A percentile compares a stretch with the other conserved stretches of the same genome.
phyloP scores from a whole-genome alignment of 1,284 basidiomycete genomes.

The Cystobasidium sp. region DNA sequence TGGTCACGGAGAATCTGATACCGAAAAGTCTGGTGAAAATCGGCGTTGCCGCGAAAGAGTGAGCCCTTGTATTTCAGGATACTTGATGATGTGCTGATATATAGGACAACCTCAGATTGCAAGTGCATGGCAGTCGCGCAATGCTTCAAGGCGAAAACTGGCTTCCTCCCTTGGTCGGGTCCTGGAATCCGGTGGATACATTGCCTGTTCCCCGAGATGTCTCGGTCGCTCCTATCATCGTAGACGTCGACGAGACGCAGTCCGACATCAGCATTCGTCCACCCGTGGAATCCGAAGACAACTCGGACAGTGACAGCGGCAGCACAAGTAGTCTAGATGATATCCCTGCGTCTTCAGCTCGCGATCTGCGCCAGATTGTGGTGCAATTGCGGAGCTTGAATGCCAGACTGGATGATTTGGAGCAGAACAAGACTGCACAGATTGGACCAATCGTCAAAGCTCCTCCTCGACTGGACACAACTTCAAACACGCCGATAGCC shows the following conservation, averaged over 20 bases:
- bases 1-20: slow-evolving; percentile 50
- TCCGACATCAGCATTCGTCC: slow-evolving; percentile 17
- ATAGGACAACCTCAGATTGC: neutral
- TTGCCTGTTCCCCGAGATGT: slow-evolving; percentile 4
- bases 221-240: neutral
- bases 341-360: slow-evolving; percentile 30
- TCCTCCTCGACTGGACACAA: neutral
- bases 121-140: slow-evolving; percentile 16
- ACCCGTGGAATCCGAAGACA: slow-evolving; percentile 4
- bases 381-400: slow-evolving; percentile 33
- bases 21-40: slow-evolving; percentile 51
- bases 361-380: slow-evolving; percentile 35
- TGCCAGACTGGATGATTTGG: slow-evolving; percentile 20
- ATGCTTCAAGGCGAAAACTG: slow-evolving; percentile 45
- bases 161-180: slow-evolving; percentile 50
- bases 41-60: slow-evolving; percentile 43
- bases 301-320: neutral
- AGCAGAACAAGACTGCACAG: neutral
- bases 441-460: neutral
- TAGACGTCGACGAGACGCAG: neutral
- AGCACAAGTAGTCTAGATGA: slow-evolving; percentile 16
- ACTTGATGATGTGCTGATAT: neutral
- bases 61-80: neutral
- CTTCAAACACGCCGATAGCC: neutral
- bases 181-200: slow-evolving; percentile 9